Conservation (phyloP, 805 yeast species). For the Candida mattraensis region DNA sequence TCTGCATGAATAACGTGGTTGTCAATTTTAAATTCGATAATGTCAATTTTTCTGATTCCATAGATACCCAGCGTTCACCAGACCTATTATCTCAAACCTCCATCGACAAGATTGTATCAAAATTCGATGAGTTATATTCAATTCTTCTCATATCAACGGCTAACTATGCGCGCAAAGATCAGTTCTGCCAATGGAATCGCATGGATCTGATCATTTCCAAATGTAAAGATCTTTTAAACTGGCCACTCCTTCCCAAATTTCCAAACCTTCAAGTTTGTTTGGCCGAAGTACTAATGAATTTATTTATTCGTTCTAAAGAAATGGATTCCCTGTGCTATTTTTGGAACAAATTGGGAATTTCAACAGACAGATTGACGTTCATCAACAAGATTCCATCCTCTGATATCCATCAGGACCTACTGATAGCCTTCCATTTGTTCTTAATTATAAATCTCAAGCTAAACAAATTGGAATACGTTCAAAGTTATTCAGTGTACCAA, state of each 20-base stretch:
- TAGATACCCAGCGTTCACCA: slow-evolving; percentile 3
- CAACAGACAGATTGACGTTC: slow-evolving; percentile 12
- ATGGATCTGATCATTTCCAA: slow-evolving; percentile 21
- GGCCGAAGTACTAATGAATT: slow-evolving; percentile 28
- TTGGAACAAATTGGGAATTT: slow-evolving; percentile 24
- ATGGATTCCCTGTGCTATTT: slow-evolving; percentile 21
- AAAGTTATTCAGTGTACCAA: not conserved
- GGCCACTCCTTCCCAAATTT: slow-evolving; percentile 28
- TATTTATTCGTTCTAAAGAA: slow-evolving; percentile 18
- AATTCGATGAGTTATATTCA: slow-evolving; percentile 31
- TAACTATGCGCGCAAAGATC: slow-evolving; percentile 21
- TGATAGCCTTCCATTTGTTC: slow-evolving; percentile 21
- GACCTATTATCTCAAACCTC: slow-evolving; percentile 22
- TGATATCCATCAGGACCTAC: slow-evolving; percentile 20
- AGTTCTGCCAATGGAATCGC: slow-evolving; percentile 14
- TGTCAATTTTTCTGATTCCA: too few species aligned
- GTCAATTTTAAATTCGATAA: slow-evolving; percentile 26
- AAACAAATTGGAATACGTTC: not conserved
- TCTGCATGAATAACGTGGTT: slow-evolving; percentile 33
- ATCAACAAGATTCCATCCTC: slow-evolving; percentile 5
- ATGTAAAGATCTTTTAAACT: slow-evolving; percentile 29
- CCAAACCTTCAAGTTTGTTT: slow-evolving; percentile 27
- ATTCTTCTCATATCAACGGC: slow-evolving; percentile 24
- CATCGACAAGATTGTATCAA: slow-evolving; percentile 13
- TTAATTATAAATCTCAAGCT: slow-evolving; percentile 13